Percentiles rank a stretch among this genome's conserved stretches.
Evolutionary conservation across 176 grass and related monocot genomes (phyloP).

Genomic region (Rhipidocladum racemiflorum): DNA sequence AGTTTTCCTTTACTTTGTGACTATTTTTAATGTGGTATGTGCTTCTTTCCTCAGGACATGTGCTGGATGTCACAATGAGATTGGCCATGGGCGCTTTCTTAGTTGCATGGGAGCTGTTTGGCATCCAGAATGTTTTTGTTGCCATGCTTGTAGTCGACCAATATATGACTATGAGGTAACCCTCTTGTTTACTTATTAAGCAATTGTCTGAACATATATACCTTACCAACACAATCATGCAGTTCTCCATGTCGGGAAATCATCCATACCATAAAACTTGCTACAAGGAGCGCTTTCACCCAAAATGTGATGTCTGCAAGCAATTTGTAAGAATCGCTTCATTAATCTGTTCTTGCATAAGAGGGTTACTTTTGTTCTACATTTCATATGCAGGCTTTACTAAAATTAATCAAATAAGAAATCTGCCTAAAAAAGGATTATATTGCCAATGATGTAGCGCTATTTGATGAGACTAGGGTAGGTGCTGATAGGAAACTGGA

Average conservation of each 20-base stretch:
- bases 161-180: slow-evolving; percentile 90
- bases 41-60: slow-evolving; percentile 58
- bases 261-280: slow-evolving; percentile 84
- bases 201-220: slow-evolving; percentile 15
- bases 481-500: too few species aligned
- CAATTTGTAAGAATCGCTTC: slow-evolving; percentile 71
- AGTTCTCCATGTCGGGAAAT: slow-evolving; percentile 91
- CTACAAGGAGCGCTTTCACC: slow-evolving; percentile 84
- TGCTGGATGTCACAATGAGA: slow-evolving; percentile 79
- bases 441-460: neutral
- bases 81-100: slow-evolving; percentile 75
- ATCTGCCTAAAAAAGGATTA: neutral
- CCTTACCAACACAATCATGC: slow-evolving; percentile 25
- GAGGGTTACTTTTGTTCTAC: neutral
- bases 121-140: slow-evolving; percentile 93
- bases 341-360: slow-evolving; percentile 1
- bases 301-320: slow-evolving; percentile 97
- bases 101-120: slow-evolving; percentile 85
- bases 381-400: neutral
- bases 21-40: neutral
- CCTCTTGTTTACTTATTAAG: slow-evolving; percentile 10
- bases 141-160: slow-evolving; percentile 74
- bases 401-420: neutral
- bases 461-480: too few species aligned
- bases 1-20: neutral